A percentile compares a stretch with the other conserved stretches of the same genome.
Evolutionary conservation across 176 grass and related monocot genomes (phyloP).

Genomic region (Alopecurus myosuroides): DNA sequence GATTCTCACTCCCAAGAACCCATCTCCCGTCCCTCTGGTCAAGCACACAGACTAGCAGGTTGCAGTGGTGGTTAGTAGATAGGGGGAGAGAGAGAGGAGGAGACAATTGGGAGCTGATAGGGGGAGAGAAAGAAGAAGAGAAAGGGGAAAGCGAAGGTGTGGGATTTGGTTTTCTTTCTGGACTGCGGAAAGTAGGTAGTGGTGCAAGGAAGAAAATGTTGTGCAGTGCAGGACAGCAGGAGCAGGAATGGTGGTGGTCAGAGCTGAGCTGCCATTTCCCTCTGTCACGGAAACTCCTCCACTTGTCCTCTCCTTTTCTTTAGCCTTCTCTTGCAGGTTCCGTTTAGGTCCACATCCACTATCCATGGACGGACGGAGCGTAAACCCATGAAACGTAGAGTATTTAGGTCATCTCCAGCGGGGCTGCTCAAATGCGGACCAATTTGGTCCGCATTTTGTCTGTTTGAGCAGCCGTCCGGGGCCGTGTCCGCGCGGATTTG

Average conservation of each 20-base stretch:
- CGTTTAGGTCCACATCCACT: slow-evolving; percentile 2
- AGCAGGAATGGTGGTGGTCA: slow-evolving; percentile 9
- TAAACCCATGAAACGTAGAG: neutral
- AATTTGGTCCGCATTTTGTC: no score
- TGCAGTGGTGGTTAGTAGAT: neutral
- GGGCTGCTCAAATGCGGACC: no score
- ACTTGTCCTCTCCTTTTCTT: neutral
- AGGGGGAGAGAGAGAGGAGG: neutral
- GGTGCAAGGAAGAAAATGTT: neutral
- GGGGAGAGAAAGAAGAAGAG: neutral
- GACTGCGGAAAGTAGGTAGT: neutral
- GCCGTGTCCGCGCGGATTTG: no score
- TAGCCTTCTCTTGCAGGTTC: neutral
- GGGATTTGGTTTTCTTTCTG: slow-evolving; percentile 20
- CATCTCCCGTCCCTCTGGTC: neutral
- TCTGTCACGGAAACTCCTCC: slow-evolving; percentile 32
- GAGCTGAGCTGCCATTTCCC: slow-evolving; percentile 18
- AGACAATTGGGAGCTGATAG: slow-evolving; percentile 18
- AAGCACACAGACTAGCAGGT: neutral
- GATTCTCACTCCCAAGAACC: slow-evolving; percentile 29
- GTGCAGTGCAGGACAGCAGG: no score
- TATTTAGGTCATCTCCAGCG: no score
- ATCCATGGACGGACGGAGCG: neutral
- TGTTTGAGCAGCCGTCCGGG: no score
- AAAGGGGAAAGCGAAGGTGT: slow-evolving; percentile 19